Evolutionary conservation across 352 stramenopile species (phyloP).

Genomic region (Phytopythium mirpurense): DNA sequence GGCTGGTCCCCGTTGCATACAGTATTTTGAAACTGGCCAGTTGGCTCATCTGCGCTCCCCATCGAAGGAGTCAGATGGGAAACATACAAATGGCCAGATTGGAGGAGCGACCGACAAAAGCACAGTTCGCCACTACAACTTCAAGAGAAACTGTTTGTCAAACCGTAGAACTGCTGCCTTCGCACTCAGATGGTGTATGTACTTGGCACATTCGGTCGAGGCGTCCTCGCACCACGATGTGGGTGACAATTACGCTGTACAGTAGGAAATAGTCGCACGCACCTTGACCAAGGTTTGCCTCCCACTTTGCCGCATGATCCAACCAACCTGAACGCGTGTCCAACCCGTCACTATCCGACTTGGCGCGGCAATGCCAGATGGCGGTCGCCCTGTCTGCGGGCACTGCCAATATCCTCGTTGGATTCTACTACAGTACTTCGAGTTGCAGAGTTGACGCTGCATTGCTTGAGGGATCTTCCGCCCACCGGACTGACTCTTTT

Average conservation of each 20-base stretch:
- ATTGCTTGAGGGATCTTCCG: slow-evolving; percentile 7
- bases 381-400: neutral
- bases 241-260: too few species aligned
- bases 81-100: neutral
- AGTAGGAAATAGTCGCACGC: too few species aligned
- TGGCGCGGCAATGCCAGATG: too few species aligned
- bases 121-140: neutral
- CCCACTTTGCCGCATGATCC: too few species aligned
- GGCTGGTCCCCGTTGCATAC: neutral
- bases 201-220: neutral
- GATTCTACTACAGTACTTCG: neutral
- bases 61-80: slow-evolving; percentile 1
- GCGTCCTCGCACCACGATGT: slow-evolving; percentile 1
- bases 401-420: neutral
- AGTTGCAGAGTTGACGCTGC: slow-evolving; percentile 4
- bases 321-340: neutral
- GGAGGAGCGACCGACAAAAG: neutral
- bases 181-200: too few species aligned
- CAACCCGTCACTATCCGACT: neutral
- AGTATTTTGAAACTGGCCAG: neutral
- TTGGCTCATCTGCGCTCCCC: neutral
- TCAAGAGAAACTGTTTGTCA: slow-evolving; percentile 2
- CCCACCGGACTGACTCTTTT: slow-evolving; percentile 6
- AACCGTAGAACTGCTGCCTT: neutral
- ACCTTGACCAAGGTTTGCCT: too few species aligned